Conservation (phyloP, 2,329 filamentous ascomycete genomes). For the Cytospora mali region DNA sequence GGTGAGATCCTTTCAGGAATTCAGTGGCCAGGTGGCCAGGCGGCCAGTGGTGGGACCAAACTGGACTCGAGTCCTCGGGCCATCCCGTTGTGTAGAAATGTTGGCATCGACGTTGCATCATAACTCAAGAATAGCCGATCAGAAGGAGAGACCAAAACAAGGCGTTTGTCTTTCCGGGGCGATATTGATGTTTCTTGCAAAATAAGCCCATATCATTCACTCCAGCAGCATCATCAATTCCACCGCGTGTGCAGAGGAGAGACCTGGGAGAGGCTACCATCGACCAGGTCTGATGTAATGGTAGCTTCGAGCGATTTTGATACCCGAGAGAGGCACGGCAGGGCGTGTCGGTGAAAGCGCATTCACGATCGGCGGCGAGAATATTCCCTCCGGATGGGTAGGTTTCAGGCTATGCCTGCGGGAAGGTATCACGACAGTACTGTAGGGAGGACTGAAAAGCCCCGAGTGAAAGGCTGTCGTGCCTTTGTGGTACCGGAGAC, state of each 20-base stretch:
- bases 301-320: background rate
- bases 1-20: constrained; percentile 12
- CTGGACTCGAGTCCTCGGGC: constrained; percentile 11
- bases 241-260: background rate
- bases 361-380: background rate
- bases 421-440: constrained; percentile 11
- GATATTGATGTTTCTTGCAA: background rate
- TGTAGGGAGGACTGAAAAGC: background rate
- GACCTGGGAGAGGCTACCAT: background rate
- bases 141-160: background rate
- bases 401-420: constrained; percentile 14
- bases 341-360: background rate
- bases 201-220: background rate
- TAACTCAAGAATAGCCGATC: constrained; percentile 4
- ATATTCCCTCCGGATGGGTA: constrained; percentile 12
- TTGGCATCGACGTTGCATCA: background rate
- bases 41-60: constrained; percentile 5
- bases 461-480: constrained; percentile 12
- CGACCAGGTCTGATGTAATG: background rate
- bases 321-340: background rate
- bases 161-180: background rate
- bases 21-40: constrained; percentile 12
- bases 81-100: constrained; percentile 17
- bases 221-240: background rate
- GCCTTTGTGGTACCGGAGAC: constrained; percentile 20